These are phyloP conservation scores for Plectosphaerella cucumerina DNA, from an alignment of 2,329 filamentous ascomycete genomes.

Conservation along the genomic window DNA sequence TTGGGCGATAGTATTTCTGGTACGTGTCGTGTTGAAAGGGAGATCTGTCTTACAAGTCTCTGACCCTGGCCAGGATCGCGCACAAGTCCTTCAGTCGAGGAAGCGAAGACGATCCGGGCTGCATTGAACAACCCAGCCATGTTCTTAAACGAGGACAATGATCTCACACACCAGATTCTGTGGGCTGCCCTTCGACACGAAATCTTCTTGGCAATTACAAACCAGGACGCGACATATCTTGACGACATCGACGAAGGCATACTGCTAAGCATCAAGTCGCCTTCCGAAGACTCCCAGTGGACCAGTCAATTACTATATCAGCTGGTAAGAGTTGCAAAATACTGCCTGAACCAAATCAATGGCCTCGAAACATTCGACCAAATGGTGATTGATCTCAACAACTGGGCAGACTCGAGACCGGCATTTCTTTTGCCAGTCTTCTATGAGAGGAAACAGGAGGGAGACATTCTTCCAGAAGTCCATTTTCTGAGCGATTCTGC, in stretches of 20 bases:
- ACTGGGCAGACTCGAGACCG: background rate
- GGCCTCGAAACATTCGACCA: background rate
- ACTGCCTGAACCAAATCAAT: background rate
- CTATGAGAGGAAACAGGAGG: background rate
- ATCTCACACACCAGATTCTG: background rate
- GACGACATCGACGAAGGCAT: background rate
- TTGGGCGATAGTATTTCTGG: background rate
- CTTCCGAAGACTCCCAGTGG: background rate
- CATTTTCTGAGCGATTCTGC: conserved; percentile 18
- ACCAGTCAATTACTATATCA: background rate
- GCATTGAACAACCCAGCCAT: background rate
- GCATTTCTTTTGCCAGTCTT: background rate
- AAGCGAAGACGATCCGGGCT: background rate
- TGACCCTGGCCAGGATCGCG: background rate
- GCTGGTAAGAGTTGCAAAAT: background rate
- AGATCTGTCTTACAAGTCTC: too few species aligned
- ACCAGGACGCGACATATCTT: background rate
- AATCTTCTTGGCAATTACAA: background rate
- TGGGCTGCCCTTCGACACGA: background rate
- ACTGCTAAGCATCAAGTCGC: background rate
- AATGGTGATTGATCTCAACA: background rate
- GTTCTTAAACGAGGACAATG: background rate
- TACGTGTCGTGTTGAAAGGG: background rate
- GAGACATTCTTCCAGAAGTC: conserved; percentile 16
- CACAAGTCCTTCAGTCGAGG: background rate